Conservation (phyloP, 257 asterid species). For the Lithospermum erythrorhizon region DNA sequence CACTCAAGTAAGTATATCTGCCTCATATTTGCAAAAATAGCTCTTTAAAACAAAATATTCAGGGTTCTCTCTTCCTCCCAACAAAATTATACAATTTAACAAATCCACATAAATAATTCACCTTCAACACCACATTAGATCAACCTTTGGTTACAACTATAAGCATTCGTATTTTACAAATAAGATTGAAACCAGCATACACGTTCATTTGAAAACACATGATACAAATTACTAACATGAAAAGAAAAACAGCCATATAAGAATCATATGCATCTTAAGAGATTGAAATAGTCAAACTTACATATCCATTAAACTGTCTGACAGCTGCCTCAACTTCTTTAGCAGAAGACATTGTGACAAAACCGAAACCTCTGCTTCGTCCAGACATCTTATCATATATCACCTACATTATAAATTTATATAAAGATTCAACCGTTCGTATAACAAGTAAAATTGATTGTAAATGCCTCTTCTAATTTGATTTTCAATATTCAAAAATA, state of each 20-base stretch:
- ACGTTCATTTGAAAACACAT: neutral
- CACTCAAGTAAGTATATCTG: too few relatives aligned
- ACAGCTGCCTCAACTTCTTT: conserved; percentile 76
- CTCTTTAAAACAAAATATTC: too few relatives aligned
- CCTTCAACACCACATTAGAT: neutral
- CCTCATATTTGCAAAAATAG: neutral
- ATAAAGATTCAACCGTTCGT: neutral
- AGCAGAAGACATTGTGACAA: conserved; percentile 70
- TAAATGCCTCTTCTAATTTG: too few relatives aligned
- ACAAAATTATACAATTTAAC: neutral
- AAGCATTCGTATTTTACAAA: too few relatives aligned
- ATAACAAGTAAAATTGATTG: neutral
- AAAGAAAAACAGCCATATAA: neutral
- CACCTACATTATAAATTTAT: conserved; percentile 43
- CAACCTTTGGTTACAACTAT: neutral
- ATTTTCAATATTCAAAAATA: too few relatives aligned
- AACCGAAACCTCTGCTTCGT: conserved; percentile 89
- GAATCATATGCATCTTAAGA: neutral
- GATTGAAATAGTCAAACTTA: conserved; percentile 24
- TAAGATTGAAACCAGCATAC: too few relatives aligned
- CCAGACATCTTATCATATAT: conserved; percentile 77
- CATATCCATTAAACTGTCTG: conserved; percentile 71
- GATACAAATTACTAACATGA: too few relatives aligned
- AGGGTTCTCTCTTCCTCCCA: neutral
- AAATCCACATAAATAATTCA: neutral